Percentiles rank a stretch among this genome's conserved stretches.
These are phyloP conservation scores for Oenanthe javanica DNA, from an alignment of 140 eudicot species.

Conservation along the genomic window DNA sequence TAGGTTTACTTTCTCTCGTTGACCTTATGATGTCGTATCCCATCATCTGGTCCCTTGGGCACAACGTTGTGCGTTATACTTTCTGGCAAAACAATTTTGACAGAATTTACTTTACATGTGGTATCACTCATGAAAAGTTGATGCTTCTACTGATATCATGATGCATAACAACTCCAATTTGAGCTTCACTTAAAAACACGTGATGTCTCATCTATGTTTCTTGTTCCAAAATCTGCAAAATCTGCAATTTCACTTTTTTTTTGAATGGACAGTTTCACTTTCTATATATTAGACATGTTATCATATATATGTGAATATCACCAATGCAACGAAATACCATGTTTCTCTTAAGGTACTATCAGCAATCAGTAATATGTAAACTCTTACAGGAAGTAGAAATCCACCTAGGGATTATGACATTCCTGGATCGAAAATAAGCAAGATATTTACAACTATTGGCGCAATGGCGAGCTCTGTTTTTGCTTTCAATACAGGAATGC, in stretches of 20 bases:
- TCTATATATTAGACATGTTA: background rate
- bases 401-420: conserved; percentile 74
- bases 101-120: no score
- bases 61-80: background rate
- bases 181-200: background rate
- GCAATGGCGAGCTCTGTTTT: conserved; percentile 85
- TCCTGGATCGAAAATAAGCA: conserved; percentile 42
- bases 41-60: background rate
- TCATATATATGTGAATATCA: background rate
- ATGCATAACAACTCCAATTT: background rate
- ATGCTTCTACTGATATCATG: background rate
- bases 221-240: background rate
- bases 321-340: background rate
- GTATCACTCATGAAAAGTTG: background rate
- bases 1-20: background rate
- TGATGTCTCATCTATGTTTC: background rate
- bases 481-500: conserved; percentile 97
- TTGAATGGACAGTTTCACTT: no score
- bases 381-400: conserved; percentile 44
- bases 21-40: background rate
- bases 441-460: conserved; percentile 67
- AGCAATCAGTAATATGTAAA: background rate
- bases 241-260: background rate
- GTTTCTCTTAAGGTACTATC: background rate
- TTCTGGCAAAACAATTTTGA: background rate